A percentile compares a stretch with the other conserved stretches of the same genome.
Conservation (phyloP, 352 stramenopile species). For the Sclerospora graminicola region DNA sequence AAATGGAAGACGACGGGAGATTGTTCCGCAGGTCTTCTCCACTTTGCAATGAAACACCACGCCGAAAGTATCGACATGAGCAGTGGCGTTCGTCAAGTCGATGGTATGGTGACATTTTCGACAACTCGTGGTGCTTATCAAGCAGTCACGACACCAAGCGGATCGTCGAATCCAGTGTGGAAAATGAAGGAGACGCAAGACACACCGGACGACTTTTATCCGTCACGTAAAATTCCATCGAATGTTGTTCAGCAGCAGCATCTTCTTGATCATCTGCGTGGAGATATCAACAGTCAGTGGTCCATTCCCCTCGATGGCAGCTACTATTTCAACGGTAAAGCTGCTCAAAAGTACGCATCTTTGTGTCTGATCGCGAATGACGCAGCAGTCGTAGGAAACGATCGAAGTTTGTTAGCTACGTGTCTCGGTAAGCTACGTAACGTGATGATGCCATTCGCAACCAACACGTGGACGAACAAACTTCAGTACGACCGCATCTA, state of each 20-base stretch:
- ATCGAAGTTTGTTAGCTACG: constrained; percentile 29
- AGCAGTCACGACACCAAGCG: constrained; percentile 22
- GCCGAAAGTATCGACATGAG: constrained; percentile 27
- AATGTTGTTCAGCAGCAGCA: constrained; percentile 24
- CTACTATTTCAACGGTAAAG: constrained; percentile 65
- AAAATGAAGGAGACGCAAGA: constrained; percentile 33
- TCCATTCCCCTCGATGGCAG: constrained; percentile 35
- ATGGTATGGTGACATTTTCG: constrained; percentile 17
- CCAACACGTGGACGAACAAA: constrained; percentile 36
- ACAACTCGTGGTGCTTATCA: constrained; percentile 42
- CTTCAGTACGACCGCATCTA: constrained; percentile 53
- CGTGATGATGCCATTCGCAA: constrained; percentile 28
- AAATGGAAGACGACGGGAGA: constrained; percentile 49
- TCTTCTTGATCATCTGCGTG: constrained; percentile 27
- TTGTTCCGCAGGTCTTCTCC: constrained; percentile 39
- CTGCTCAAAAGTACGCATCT: constrained; percentile 47
- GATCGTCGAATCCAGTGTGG: constrained; percentile 20
- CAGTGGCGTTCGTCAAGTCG: background rate
- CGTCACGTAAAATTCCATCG: constrained; percentile 20
- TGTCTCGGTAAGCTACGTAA: constrained; percentile 13
- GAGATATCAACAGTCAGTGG: constrained; percentile 34
- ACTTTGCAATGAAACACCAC: constrained; percentile 52
- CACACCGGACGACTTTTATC: constrained; percentile 40
- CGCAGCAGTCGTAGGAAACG: constrained; percentile 18
- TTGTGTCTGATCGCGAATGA: constrained; percentile 54